Percentiles rank a stretch among this genome's conserved stretches.
Conservation (phyloP, 1,284 basidiomycete species). For the Amylostereum areolatum region DNA sequence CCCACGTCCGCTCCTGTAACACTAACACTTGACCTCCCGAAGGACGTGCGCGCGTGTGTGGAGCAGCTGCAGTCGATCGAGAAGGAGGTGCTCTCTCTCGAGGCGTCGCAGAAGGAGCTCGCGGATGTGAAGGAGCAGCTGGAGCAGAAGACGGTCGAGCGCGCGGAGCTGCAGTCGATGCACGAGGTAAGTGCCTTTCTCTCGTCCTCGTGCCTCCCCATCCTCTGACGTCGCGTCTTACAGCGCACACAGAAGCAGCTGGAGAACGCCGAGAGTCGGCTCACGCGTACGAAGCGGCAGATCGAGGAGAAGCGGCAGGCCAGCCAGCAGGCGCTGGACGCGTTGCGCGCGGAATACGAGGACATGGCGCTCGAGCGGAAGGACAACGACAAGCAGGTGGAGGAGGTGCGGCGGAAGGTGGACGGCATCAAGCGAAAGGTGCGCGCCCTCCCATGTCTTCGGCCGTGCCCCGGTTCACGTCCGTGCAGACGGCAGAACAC, state of each 20-base stretch:
- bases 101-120: slow-evolving; percentile 57
- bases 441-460: slow-evolving; percentile 1
- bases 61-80: slow-evolving; percentile 70
- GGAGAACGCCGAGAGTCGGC: slow-evolving; percentile 70
- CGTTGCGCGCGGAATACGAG: slow-evolving; percentile 70
- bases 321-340: slow-evolving; percentile 63
- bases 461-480: not conserved
- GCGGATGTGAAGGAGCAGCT: slow-evolving; percentile 58
- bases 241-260: slow-evolving; percentile 75
- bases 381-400: slow-evolving; percentile 71
- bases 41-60: slow-evolving; percentile 65
- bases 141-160: slow-evolving; percentile 67
- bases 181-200: slow-evolving; percentile 46
- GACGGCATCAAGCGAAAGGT: slow-evolving; percentile 62
- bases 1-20: not conserved
- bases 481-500: slow-evolving; percentile 63
- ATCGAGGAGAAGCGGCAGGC: slow-evolving; percentile 68
- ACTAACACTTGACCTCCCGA: not conserved
- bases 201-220: slow-evolving; percentile 2
- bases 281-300: slow-evolving; percentile 67
- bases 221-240: not conserved
- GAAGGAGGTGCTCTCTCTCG: slow-evolving; percentile 58
- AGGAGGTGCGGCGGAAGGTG: slow-evolving; percentile 64
- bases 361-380: slow-evolving; percentile 67
- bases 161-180: slow-evolving; percentile 58